Conservation (phyloP, 208 protist genomes). For the Wallacemonas sp. region DNA sequence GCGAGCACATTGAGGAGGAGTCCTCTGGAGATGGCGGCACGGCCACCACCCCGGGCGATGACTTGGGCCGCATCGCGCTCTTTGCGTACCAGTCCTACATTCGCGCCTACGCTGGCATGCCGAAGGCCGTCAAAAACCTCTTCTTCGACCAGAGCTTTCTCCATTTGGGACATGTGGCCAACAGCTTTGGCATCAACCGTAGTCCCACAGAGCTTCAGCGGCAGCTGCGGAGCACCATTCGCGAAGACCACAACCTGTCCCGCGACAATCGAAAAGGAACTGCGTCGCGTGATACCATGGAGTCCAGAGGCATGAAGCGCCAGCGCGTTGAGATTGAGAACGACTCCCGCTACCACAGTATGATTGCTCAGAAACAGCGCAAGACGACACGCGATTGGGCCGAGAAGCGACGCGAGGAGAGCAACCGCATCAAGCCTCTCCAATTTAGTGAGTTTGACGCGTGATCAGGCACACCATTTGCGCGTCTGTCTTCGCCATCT, state of each 20-base stretch:
- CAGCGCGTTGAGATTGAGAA: constrained; percentile 74
- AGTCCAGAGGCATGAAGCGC: constrained; percentile 33
- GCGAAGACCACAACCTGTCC: constrained; percentile 65
- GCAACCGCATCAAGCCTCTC: constrained; percentile 53
- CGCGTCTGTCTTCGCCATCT: too few species aligned
- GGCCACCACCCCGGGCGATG: constrained; percentile 76
- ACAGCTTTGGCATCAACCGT: constrained; percentile 90
- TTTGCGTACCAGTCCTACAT: constrained; percentile 98
- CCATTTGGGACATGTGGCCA: constrained; percentile 94
- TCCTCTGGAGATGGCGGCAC: constrained; percentile 1
- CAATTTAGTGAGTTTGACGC: constrained; percentile 87
- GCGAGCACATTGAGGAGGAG: background rate
- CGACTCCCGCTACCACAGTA: constrained; percentile 74
- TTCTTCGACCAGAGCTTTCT: constrained; percentile 83
- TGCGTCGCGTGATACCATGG: constrained; percentile 19
- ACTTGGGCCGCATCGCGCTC: constrained; percentile 93
- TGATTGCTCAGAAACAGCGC: constrained; percentile 77
- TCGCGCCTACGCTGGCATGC: constrained; percentile 95
- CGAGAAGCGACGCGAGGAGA: constrained; percentile 59
- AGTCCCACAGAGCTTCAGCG: constrained; percentile 82
- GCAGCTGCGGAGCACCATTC: constrained; percentile 57
- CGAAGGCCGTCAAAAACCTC: constrained; percentile 42
- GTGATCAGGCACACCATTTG: constrained; percentile 13
- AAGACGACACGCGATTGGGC: constrained; percentile 80
- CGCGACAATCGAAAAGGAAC: constrained; percentile 61